phyloP scores from a whole-genome alignment of 495 filamentous ascomycete genomes.

The Xylaria venustula region DNA sequence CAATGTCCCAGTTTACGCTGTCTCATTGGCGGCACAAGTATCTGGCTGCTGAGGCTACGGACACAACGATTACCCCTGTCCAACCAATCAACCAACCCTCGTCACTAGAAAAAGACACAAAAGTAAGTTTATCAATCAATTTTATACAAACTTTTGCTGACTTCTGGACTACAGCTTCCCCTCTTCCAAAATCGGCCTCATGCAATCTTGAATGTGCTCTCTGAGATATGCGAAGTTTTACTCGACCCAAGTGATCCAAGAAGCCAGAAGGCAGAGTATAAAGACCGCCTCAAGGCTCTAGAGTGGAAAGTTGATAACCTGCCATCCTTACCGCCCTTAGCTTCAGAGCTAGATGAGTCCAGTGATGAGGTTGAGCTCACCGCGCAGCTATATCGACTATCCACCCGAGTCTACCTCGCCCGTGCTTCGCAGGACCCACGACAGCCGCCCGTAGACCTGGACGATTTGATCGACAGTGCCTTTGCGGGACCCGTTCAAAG shows the following conservation, averaged over 20 bases:
- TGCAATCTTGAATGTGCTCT: slow-evolving; percentile 18
- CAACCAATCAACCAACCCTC: neutral
- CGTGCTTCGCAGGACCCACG: slow-evolving; percentile 21
- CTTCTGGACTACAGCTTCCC: neutral
- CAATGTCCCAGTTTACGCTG: slow-evolving; percentile 22
- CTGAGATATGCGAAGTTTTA: slow-evolving; percentile 22
- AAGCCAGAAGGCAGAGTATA: slow-evolving; percentile 15
- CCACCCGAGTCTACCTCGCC: slow-evolving; percentile 20
- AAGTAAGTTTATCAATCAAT: neutral
- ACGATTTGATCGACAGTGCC: slow-evolving; percentile 11
- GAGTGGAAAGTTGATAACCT: slow-evolving; percentile 18
- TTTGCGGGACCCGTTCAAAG: neutral
- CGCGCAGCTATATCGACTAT: slow-evolving; percentile 17
- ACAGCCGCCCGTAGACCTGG: slow-evolving; percentile 10
- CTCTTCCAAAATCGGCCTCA: slow-evolving; percentile 14
- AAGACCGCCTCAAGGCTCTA: slow-evolving; percentile 18
- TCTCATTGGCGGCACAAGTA: slow-evolving; percentile 22
- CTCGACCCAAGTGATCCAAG: slow-evolving; percentile 14
- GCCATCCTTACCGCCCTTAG: neutral
- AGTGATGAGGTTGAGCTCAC: slow-evolving; percentile 8
- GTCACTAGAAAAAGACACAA: neutral
- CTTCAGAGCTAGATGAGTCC: neutral
- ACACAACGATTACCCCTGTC: neutral
- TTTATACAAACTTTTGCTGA: neutral
- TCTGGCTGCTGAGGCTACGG: neutral